A percentile compares a stretch with the other conserved stretches of the same genome.
phyloP scores from a whole-genome alignment of 306 rosid species.

The Sicyos edulis region DNA sequence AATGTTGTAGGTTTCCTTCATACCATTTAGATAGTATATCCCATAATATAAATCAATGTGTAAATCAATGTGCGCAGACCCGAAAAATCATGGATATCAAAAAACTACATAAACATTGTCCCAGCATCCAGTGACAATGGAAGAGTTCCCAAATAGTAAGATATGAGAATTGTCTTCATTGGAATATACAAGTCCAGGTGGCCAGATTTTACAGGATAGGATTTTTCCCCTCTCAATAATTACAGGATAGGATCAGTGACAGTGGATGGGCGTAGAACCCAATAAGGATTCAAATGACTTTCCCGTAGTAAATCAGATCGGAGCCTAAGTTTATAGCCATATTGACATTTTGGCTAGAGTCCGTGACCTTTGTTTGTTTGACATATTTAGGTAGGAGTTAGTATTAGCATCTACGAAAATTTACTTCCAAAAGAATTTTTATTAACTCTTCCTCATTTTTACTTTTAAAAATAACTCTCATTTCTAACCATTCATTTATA shows the following conservation, averaged over 20 bases:
- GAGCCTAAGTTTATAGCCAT: slow-evolving; percentile 15
- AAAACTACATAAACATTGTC: background rate
- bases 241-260: background rate
- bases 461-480: too few species aligned
- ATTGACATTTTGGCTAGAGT: slow-evolving; percentile 10
- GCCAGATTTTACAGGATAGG: background rate
- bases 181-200: slow-evolving; percentile 9
- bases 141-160: background rate
- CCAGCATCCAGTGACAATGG: background rate
- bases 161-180: background rate
- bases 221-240: background rate
- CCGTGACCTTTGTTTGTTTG: too few species aligned
- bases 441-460: too few species aligned
- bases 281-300: background rate
- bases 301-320: background rate
- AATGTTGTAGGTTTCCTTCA: too few species aligned
- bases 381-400: too few species aligned
- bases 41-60: too few species aligned
- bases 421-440: too few species aligned
- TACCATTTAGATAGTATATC: too few species aligned
- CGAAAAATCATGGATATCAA: too few species aligned
- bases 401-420: too few species aligned
- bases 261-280: background rate
- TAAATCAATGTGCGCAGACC: too few species aligned
- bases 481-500: too few species aligned